Evolutionary conservation across 768 basidiomycete genomes (phyloP).

Genomic region (Termitomyces sp.): DNA sequence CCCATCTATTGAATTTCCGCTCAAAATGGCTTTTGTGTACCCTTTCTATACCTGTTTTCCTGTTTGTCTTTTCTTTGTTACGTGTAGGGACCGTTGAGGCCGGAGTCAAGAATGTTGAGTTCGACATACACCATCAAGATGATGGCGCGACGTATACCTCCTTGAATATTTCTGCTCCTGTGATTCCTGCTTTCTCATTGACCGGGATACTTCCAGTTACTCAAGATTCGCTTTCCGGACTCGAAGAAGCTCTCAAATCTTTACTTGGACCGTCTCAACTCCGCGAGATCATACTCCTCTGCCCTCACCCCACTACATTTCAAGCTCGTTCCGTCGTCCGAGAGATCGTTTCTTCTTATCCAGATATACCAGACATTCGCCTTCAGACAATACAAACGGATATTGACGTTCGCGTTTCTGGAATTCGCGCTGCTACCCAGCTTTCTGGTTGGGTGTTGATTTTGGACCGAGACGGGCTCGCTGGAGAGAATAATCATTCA

Average conservation of each 20-base stretch:
- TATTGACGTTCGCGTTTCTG: conserved; percentile 17
- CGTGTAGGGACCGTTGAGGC: not conserved
- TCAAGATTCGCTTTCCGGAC: conserved; percentile 22
- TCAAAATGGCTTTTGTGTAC: conserved; percentile 4
- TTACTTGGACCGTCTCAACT: conserved; percentile 34
- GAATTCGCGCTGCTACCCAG: conserved; percentile 31
- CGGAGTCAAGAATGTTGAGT: not conserved
- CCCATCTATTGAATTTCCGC: not conserved
- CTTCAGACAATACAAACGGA: conserved; percentile 26
- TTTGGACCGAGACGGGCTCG: conserved; percentile 42
- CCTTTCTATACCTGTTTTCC: conserved; percentile 3
- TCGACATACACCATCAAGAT: conserved; percentile 2
- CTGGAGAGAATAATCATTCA: conserved; percentile 24
- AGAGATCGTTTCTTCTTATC: conserved; percentile 21
- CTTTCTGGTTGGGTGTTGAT: conserved; percentile 46
- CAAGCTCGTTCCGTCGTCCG: conserved; percentile 32
- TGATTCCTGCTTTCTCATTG: conserved; percentile 27
- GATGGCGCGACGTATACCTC: conserved; percentile 3
- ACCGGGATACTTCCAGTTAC: conserved; percentile 47
- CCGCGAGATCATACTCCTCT: conserved; percentile 42
- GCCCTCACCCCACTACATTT: conserved; percentile 30
- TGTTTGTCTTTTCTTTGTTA: conserved; percentile 1
- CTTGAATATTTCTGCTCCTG: conserved; percentile 1
- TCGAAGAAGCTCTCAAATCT: conserved; percentile 30
- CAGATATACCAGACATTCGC: conserved; percentile 37